Evolutionary conservation across 2,329 filamentous ascomycete species (phyloP), one percentile per base, ranked within the genome.

Genomic region (Fusarium sp.): DNA sequence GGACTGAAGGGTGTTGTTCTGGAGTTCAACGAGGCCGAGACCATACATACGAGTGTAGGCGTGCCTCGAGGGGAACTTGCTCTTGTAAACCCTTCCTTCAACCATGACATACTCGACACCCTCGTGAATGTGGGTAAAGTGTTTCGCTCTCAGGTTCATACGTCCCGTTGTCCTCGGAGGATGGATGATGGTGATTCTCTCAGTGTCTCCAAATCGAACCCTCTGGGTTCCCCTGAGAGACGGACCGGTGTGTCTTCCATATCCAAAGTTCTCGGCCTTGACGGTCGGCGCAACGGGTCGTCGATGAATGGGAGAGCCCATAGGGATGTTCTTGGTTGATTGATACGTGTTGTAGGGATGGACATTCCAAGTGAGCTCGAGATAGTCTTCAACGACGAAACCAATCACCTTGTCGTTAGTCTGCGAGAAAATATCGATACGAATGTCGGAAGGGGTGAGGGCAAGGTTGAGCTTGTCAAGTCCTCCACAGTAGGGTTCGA

Each of bases 301-400:
- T 5, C 36, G 19, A 7, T 10, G 19, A 38, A 38, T n/a, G 3
- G 36, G 19, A 7, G 11, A 12, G 12, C 15, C 42, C 8, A 7
- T 11, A 13, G 19, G 9, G 12, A 34, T 24, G 11, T 15, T 24
- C 11, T 25, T 25, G 19, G 13, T 32, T 10, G 41, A 24, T 7
- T 12, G 36, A 13, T 10, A 32, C 3, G 28, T 26, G 29, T 65
- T 64, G 43, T 53, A 68, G 0, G 64, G 62, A 0, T 22, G 7
- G 0, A 25, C 11, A 9, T 68, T 36, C 55, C 59, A 68, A 0
- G 28, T 10, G 1, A n/a, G 2, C 0, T 24, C 43, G 0, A 58
- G 39, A 1, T 49, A 26, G 8, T 61, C 25, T 1, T n/a, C 15
- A 0, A 22, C 6, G 10, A 60, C 10, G 5, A 15, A 26, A 0